These are phyloP conservation scores for Pichia sp. DNA, from an alignment of 1,139 yeast species.

Conservation along the genomic window DNA sequence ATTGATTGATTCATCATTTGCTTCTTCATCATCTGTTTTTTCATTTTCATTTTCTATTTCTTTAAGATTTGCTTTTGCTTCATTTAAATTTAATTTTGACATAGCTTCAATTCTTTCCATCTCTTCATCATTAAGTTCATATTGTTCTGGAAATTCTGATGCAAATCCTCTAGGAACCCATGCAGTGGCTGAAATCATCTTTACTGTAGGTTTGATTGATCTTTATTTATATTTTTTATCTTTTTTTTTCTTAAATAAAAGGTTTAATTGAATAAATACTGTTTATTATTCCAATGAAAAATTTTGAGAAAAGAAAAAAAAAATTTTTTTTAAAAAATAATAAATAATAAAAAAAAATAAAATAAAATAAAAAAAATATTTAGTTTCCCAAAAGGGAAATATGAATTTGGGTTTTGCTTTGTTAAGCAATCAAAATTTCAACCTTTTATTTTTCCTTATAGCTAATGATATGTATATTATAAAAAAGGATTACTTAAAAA, in stretches of 20 bases:
- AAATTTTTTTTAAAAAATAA: neutral
- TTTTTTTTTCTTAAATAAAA: too few relatives aligned
- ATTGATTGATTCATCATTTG: slow-evolving; percentile 24
- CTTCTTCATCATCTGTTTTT: slow-evolving; percentile 26
- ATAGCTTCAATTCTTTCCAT: slow-evolving; percentile 83
- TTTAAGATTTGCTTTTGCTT: slow-evolving; percentile 58
- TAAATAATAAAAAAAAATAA: neutral
- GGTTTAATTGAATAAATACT: too few relatives aligned
- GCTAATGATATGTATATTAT: too few relatives aligned
- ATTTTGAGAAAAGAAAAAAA: neutral
- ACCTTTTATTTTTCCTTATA: too few relatives aligned
- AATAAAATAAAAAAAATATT: neutral
- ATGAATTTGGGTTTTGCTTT: too few relatives aligned
- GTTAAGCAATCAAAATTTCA: too few relatives aligned
- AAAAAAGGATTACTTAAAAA: too few relatives aligned
- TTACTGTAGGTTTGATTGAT: neutral
- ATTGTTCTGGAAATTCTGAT: slow-evolving; percentile 83
- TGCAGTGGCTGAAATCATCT: slow-evolving; percentile 82
- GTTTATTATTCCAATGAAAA: too few relatives aligned
- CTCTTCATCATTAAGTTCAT: slow-evolving; percentile 85
- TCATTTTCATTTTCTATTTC: slow-evolving; percentile 31
- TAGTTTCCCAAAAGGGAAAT: slow-evolving; percentile 2
- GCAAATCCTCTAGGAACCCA: slow-evolving; percentile 99
- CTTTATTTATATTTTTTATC: too few relatives aligned
- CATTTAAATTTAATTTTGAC: slow-evolving; percentile 76